These are phyloP conservation scores for Phytophthora cajani DNA, from an alignment of 352 stramenopile genomes.

Conservation along the genomic window DNA sequence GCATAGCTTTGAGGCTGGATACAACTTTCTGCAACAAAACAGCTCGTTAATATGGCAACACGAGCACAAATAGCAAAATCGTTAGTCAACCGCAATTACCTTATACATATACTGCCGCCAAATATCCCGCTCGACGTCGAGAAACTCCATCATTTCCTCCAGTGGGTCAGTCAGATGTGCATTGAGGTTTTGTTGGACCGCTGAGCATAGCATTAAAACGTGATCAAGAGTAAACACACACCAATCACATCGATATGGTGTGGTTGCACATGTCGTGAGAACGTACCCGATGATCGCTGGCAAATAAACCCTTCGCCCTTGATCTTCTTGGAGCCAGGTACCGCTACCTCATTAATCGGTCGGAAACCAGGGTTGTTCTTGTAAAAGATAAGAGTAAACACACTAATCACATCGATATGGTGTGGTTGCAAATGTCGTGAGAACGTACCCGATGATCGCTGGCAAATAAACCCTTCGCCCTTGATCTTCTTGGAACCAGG, in stretches of 20 bases:
- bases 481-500: constrained; percentile 48
- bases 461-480: constrained; percentile 68
- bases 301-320: constrained; percentile 71
- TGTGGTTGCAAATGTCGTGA: not conserved
- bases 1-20: constrained; percentile 73
- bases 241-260: not conserved
- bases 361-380: constrained; percentile 76
- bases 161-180: constrained; percentile 77
- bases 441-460: constrained; percentile 69
- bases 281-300: constrained; percentile 72
- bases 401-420: not conserved
- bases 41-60: not conserved
- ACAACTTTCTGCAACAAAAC: constrained; percentile 62
- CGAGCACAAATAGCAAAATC: not conserved
- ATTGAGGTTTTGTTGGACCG: constrained; percentile 76
- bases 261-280: not conserved
- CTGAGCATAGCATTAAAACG: constrained; percentile 29
- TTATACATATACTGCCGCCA: constrained; percentile 89
- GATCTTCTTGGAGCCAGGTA: constrained; percentile 39
- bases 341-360: constrained; percentile 43
- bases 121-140: constrained; percentile 76
- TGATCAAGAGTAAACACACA: not conserved
- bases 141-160: constrained; percentile 84
- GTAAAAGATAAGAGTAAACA: constrained; percentile 57
- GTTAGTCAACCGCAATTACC: constrained; percentile 24